Conservation (phyloP, 2,329 filamentous ascomycete genomes). For the Penicillium sp. region DNA sequence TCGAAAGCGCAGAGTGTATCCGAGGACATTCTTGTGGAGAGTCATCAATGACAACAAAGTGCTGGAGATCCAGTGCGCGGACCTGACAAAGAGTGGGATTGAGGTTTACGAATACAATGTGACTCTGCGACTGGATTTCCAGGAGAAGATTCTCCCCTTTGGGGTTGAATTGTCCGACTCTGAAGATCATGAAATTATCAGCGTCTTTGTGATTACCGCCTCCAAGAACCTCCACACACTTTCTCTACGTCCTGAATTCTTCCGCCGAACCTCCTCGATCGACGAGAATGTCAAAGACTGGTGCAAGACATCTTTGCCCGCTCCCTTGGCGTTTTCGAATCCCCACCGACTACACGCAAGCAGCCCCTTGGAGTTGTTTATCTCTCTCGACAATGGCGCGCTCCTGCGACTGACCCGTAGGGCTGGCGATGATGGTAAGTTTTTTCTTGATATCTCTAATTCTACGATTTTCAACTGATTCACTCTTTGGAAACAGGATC, state of each 20-base stretch:
- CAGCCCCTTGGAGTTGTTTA: slow-evolving; percentile 69
- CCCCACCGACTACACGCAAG: slow-evolving; percentile 79
- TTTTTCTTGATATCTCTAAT: not conserved
- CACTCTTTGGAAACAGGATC: slow-evolving; percentile 33
- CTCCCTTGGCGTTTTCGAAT: slow-evolving; percentile 72
- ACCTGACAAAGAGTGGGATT: slow-evolving; percentile 69
- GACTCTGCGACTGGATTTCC: slow-evolving; percentile 75
- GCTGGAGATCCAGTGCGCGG: slow-evolving; percentile 78
- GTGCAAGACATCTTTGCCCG: slow-evolving; percentile 71
- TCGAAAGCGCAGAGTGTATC: slow-evolving; percentile 70
- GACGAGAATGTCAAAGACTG: slow-evolving; percentile 73
- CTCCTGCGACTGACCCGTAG: slow-evolving; percentile 67
- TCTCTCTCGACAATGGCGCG: slow-evolving; percentile 58
- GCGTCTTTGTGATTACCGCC: slow-evolving; percentile 75
- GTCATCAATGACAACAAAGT: slow-evolving; percentile 76
- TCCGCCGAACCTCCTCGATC: slow-evolving; percentile 66
- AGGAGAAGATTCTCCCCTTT: slow-evolving; percentile 67
- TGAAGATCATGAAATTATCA: slow-evolving; percentile 72
- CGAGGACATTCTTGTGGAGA: slow-evolving; percentile 87
- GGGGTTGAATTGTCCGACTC: slow-evolving; percentile 83
- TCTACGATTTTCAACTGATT: slow-evolving; percentile 8
- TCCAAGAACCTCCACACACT: slow-evolving; percentile 80
- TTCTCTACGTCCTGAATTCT: slow-evolving; percentile 77
- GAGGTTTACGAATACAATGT: slow-evolving; percentile 67
- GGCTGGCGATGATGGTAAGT: slow-evolving; percentile 51